phyloP scores from a whole-genome alignment of 805 yeast genomes.

The Candida boleticola region DNA sequence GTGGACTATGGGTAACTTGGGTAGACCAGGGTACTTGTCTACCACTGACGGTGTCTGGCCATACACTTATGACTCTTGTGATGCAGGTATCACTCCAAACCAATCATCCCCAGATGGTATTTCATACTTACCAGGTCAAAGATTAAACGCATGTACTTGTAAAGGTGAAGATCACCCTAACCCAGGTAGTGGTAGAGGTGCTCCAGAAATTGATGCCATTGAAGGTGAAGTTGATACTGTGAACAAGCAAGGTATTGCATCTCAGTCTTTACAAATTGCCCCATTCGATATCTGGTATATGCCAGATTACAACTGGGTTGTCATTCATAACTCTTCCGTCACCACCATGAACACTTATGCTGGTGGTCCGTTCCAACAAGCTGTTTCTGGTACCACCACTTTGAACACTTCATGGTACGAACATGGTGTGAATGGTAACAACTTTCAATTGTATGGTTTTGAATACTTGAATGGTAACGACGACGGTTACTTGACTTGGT shows the following conservation, averaged over 20 bases:
- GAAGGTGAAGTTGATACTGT: constrained; percentile 75
- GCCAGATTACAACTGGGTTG: constrained; percentile 80
- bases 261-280: constrained; percentile 91
- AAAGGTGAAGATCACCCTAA: constrained; percentile 84
- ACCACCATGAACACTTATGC: constrained; percentile 84
- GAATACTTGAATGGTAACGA: constrained; percentile 72
- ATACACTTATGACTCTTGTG: constrained; percentile 80
- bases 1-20: constrained; percentile 93
- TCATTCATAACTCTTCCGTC: constrained; percentile 61
- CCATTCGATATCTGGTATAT: constrained; percentile 92
- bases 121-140: constrained; percentile 83
- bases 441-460: constrained; percentile 70
- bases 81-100: constrained; percentile 92
- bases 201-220: constrained; percentile 89
- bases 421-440: constrained; percentile 42
- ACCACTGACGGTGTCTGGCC: constrained; percentile 96
- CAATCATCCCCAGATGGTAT: constrained; percentile 90
- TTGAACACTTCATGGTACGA: constrained; percentile 82
- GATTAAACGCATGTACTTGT: constrained; percentile 75
- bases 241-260: constrained; percentile 58
- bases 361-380: constrained; percentile 94
- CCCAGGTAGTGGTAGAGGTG: constrained; percentile 85
- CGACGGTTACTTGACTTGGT: constrained; percentile 78
- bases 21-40: constrained; percentile 86
- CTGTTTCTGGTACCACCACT: constrained; percentile 76